Evolutionary conservation across 176 grass and related monocot genomes (phyloP).

Genomic region (Rhynchospora pubera): DNA sequence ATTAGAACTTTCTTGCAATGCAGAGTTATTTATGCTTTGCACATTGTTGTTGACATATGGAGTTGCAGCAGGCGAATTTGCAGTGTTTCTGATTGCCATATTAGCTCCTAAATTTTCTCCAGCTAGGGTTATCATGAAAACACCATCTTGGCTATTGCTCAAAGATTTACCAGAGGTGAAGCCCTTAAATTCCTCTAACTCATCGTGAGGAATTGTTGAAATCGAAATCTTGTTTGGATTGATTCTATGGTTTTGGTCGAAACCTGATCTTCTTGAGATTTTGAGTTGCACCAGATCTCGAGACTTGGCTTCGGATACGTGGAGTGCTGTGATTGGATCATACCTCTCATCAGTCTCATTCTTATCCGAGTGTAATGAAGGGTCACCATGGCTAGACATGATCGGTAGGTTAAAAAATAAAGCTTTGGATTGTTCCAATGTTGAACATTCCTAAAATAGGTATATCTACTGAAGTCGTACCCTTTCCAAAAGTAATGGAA

Average conservation of each 20-base stretch:
- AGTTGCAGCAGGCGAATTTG: not conserved
- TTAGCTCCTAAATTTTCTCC: slow-evolving; percentile 70
- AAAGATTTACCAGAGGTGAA: not conserved
- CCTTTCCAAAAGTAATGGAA: not conserved
- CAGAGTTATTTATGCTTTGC: slow-evolving; percentile 84
- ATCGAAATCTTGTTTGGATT: slow-evolving; percentile 12
- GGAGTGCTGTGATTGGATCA: not conserved
- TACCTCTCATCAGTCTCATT: not conserved
- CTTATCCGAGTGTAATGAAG: not conserved
- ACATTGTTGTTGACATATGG: slow-evolving; percentile 84
- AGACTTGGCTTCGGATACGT: not conserved
- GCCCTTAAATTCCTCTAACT: not conserved
- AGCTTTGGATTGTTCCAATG: not conserved
- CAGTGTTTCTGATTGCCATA: slow-evolving; percentile 32
- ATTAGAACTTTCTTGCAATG: slow-evolving; percentile 62
- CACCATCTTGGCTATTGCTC: not conserved
- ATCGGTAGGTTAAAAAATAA: not conserved
- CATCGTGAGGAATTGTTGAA: slow-evolving; percentile 6
- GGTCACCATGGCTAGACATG: not conserved
- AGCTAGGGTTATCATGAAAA: slow-evolving; percentile 55
- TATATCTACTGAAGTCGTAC: not conserved
- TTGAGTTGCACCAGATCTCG: slow-evolving; percentile 7
- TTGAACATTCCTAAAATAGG: not conserved
- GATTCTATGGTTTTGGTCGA: not conserved
- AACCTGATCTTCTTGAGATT: slow-evolving; percentile 12